Evolutionary conservation across 139 green algal genomes (phyloP).

Genomic region (Micromonas pusilla): DNA sequence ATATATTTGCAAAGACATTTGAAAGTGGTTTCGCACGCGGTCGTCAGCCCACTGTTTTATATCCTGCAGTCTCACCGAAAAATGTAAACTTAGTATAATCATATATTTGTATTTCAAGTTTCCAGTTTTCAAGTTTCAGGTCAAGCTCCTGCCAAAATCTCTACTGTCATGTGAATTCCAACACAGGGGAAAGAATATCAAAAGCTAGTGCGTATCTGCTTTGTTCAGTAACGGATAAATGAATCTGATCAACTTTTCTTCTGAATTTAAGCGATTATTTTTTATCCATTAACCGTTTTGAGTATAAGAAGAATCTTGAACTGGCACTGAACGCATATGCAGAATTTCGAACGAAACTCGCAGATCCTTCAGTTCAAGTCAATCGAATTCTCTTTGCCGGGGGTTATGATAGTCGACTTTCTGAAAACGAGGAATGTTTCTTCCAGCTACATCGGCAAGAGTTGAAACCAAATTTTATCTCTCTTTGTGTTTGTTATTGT

Average conservation of each 20-base stretch:
- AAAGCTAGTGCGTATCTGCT: neutral
- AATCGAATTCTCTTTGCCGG: slow-evolving; percentile 62
- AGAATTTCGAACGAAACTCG: too few species aligned
- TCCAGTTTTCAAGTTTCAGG: neutral
- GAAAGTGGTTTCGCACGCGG: neutral
- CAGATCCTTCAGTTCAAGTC: too few species aligned
- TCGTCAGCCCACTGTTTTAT: neutral
- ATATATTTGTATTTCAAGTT: too few species aligned
- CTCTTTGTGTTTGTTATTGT: too few species aligned
- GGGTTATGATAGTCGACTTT: slow-evolving; percentile 79
- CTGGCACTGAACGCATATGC: slow-evolving; percentile 76
- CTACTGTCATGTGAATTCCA: neutral
- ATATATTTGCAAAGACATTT: slow-evolving; percentile 79
- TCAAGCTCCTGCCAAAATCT: neutral
- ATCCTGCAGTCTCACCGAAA: slow-evolving; percentile 7
- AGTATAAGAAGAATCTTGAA: slow-evolving; percentile 86
- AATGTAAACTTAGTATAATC: too few species aligned
- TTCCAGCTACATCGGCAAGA: slow-evolving; percentile 47
- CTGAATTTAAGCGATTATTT: slow-evolving; percentile 42
- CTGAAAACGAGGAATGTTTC: slow-evolving; percentile 81
- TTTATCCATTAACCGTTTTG: slow-evolving; percentile 96
- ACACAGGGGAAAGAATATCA: neutral
- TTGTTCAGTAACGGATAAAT: too few species aligned
- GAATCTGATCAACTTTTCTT: neutral
- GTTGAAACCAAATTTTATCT: neutral